These are phyloP conservation scores for Botrytis paeoniae DNA, from an alignment of 2,329 filamentous ascomycete genomes.

Conservation along the genomic window DNA sequence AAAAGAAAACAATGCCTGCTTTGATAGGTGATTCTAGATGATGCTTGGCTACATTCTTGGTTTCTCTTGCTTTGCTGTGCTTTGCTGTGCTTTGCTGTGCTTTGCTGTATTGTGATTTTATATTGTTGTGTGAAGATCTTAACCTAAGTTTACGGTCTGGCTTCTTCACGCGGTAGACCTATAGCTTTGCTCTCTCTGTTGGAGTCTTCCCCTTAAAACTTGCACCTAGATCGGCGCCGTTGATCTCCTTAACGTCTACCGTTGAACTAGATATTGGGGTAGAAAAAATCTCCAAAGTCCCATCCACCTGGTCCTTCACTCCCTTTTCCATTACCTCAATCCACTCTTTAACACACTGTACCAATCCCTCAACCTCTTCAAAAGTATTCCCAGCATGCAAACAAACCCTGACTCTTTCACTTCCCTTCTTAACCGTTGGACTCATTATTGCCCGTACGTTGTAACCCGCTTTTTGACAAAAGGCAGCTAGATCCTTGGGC, in stretches of 20 bases:
- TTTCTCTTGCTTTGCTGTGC: background rate
- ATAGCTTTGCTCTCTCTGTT: background rate
- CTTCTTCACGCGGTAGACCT: too few species aligned
- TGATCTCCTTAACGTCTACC: background rate
- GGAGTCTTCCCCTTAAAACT: background rate
- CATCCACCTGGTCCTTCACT: background rate
- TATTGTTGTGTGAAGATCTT: background rate
- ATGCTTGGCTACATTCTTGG: background rate
- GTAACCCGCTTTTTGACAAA: constrained; percentile 58
- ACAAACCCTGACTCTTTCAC: constrained; percentile 63
- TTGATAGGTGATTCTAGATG: background rate
- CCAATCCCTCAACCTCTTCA: constrained; percentile 53
- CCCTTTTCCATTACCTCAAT: constrained; percentile 17
- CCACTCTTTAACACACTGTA: constrained; percentile 31
- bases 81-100: too few species aligned
- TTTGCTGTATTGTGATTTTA: background rate
- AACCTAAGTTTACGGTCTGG: background rate
- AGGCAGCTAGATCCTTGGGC: constrained; percentile 55
- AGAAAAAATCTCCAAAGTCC: background rate
- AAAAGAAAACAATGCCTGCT: background rate
- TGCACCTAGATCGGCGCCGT: background rate
- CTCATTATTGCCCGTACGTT: constrained; percentile 64
- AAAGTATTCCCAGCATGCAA: constrained; percentile 64
- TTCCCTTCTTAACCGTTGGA: constrained; percentile 63
- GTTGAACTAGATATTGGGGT: accelerated